Conservation (phyloP, 2,329 filamentous ascomycete species). For the Cytospora schulzeri region DNA sequence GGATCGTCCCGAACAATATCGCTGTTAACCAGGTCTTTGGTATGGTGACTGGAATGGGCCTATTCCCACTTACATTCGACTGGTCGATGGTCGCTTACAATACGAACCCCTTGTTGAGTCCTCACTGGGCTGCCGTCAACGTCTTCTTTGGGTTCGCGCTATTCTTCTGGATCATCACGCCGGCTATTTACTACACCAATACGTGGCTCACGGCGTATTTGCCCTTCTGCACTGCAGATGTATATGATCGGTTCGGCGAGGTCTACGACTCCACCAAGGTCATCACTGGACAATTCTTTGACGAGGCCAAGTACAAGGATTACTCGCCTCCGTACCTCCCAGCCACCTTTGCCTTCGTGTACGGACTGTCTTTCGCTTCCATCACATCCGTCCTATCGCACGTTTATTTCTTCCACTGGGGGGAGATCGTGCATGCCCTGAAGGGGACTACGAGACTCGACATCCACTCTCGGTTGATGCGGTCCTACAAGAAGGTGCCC, state of each 20-base stretch:
- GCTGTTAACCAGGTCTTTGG: constrained; percentile 68
- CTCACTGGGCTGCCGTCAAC: constrained; percentile 50
- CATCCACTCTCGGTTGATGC: constrained; percentile 47
- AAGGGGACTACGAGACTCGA: constrained; percentile 39
- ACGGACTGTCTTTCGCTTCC: constrained; percentile 36
- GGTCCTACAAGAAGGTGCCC: constrained; percentile 42
- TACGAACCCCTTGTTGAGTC: constrained; percentile 44
- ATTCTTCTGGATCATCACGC: constrained; percentile 51
- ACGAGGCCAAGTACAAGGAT: constrained; percentile 49
- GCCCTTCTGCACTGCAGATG: constrained; percentile 54
- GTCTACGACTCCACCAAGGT: constrained; percentile 53
- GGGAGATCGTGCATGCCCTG: constrained; percentile 35
- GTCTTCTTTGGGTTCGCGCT: constrained; percentile 45
- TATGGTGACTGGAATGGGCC: constrained; percentile 59
- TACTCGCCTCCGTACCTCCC: constrained; percentile 58
- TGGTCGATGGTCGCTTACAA: constrained; percentile 54
- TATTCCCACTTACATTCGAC: constrained; percentile 68
- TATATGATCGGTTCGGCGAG: constrained; percentile 55
- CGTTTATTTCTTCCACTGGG: constrained; percentile 70
- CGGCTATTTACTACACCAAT: constrained; percentile 51
- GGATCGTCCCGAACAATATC: constrained; percentile 63
- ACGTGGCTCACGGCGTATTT: constrained; percentile 55
- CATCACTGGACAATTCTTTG: constrained; percentile 47
- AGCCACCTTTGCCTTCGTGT: constrained; percentile 43
- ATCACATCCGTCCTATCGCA: constrained; percentile 38